Conservation (phyloP, 441 rosid species). For the Gossypium trilobum region DNA sequence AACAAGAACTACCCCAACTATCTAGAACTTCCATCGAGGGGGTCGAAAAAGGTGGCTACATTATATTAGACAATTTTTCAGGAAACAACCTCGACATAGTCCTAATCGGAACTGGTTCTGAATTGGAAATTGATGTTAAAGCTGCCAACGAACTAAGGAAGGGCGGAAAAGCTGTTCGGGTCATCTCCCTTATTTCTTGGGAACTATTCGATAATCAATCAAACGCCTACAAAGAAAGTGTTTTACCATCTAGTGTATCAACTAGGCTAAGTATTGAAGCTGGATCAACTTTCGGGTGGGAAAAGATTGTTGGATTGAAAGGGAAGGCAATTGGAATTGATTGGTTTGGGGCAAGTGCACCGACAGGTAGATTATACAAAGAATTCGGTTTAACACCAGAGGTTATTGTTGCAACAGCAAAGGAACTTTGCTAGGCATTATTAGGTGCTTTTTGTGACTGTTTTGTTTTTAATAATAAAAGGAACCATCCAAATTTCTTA, state of each 20-base stretch:
- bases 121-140: constrained; percentile 59
- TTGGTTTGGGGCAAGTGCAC: constrained; percentile 77
- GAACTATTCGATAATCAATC: constrained; percentile 69
- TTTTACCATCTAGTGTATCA: constrained; percentile 53
- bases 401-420: constrained; percentile 63
- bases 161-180: constrained; percentile 67
- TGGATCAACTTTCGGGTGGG: constrained; percentile 80
- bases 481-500: constrained; percentile 20
- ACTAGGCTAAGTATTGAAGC: constrained; percentile 81
- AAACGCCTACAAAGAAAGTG: constrained; percentile 69
- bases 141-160: constrained; percentile 68
- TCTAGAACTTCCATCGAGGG: constrained; percentile 70
- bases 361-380: constrained; percentile 65
- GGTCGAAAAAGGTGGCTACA: constrained; percentile 74
- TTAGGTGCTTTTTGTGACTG: neutral
- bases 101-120: constrained; percentile 74
- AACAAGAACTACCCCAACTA: constrained; percentile 70
- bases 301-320: constrained; percentile 52
- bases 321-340: constrained; percentile 76
- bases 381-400: constrained; percentile 58
- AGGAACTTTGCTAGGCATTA: constrained; percentile 33
- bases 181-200: constrained; percentile 75
- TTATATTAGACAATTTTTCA: constrained; percentile 60
- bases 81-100: constrained; percentile 72
- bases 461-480: constrained; percentile 30